Conservation (phyloP, 495 filamentous ascomycete species). For the Hyaloscypha variabilis region DNA sequence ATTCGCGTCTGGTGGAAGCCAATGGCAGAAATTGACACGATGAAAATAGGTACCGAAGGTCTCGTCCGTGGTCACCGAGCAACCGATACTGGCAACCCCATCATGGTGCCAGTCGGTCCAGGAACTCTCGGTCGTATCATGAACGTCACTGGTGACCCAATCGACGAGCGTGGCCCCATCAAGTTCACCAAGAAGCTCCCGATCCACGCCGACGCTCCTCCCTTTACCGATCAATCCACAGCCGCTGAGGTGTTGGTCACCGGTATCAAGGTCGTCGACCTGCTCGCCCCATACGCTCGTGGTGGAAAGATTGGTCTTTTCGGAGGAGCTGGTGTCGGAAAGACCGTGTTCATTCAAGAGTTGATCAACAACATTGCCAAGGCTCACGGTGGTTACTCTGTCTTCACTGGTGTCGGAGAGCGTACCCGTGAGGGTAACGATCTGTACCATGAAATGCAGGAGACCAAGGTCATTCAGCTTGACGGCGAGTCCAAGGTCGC, state of each 20-base stretch:
- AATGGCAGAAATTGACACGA: constrained; percentile 26
- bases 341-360: constrained; percentile 99
- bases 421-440: constrained; percentile 99
- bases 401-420: constrained; percentile 99
- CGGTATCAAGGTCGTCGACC: constrained; percentile 99
- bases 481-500: constrained; percentile 99
- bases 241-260: constrained; percentile 94
- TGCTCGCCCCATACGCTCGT: constrained; percentile 98
- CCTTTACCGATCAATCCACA: constrained; percentile 93
- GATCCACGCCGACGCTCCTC: constrained; percentile 92
- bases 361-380: constrained; percentile 99
- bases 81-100: constrained; percentile 89
- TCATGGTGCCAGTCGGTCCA: constrained; percentile 95
- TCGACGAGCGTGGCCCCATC: constrained; percentile 98
- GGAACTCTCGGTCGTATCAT: constrained; percentile 98
- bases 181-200: constrained; percentile 84
- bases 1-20: constrained; percentile 9
- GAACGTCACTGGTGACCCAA: constrained; percentile 99
- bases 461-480: constrained; percentile 98
- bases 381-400: constrained; percentile 99
- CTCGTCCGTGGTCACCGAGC: constrained; percentile 87
- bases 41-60: constrained; percentile 88
- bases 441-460: constrained; percentile 99
- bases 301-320: constrained; percentile 99
- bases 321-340: constrained; percentile 99